phyloP scores from a whole-genome alignment of 2,329 filamentous ascomycete species.

The Aspergillus viridinutans region DNA sequence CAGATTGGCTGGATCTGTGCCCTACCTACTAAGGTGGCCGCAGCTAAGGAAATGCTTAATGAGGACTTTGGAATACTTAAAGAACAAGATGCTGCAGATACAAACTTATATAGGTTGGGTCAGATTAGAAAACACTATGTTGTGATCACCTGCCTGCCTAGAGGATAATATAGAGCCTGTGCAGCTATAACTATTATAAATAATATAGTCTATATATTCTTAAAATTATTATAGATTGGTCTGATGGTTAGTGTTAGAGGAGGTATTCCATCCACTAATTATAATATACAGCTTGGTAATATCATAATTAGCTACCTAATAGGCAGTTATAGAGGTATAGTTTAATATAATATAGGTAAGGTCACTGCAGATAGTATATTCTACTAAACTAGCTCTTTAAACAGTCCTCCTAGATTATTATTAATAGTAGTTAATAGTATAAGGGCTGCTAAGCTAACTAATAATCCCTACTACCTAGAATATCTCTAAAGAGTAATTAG shows the following conservation, averaged over 20 bases:
- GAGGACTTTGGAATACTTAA: constrained; percentile 12
- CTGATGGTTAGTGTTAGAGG: constrained; percentile 23
- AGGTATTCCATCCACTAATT: constrained; percentile 13
- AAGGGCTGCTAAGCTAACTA: constrained; percentile 1
- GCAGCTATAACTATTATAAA: constrained; percentile 9
- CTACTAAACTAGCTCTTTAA: constrained; percentile 8
- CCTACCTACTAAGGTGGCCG: constrained; percentile 9
- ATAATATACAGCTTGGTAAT: constrained; percentile 27
- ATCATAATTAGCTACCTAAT: constrained; percentile 21
- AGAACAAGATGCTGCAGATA: constrained; percentile 9
- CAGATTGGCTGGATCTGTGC: constrained; percentile 10
- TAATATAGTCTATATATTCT: constrained; percentile 12
- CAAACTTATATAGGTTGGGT: constrained; percentile 14
- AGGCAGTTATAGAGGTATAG: constrained; percentile 14
- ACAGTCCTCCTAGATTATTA: constrained; percentile 13
- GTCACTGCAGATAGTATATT: constrained; percentile 5
- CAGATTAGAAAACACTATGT: constrained; percentile 11
- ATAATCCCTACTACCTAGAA: constrained; percentile 7
- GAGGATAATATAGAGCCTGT: constrained; percentile 8
- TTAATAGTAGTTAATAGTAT: constrained; percentile 4
- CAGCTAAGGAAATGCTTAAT: constrained; percentile 10
- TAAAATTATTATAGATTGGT: constrained; percentile 10
- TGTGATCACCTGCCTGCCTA: constrained; percentile 13
- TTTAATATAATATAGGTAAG: constrained; percentile 24
- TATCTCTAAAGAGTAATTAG: constrained; percentile 5